Evolutionary conservation across 2,329 filamentous ascomycete genomes (phyloP).

Genomic region (Cryphonectria carpinicola): DNA sequence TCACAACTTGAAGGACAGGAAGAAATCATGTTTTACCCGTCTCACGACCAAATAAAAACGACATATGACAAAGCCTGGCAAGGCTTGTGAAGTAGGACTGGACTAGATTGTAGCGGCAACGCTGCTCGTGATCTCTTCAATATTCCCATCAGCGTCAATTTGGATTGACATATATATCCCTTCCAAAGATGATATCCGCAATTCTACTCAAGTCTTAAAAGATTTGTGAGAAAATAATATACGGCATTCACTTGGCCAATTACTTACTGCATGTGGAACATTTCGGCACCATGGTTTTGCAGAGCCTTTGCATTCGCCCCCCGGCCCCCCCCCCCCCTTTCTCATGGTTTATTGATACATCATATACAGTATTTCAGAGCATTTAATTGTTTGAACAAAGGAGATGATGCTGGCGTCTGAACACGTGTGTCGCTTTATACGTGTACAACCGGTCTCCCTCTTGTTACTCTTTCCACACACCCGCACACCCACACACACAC

Average conservation of each 20-base stretch:
- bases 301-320: slow-evolving; percentile 26
- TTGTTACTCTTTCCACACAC: background rate
- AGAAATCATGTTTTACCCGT: background rate
- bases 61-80: background rate
- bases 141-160: background rate
- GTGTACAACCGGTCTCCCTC: background rate
- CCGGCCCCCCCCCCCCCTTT: background rate
- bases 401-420: slow-evolving; percentile 19
- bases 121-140: background rate
- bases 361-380: slow-evolving; percentile 17
- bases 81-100: background rate
- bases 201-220: too few species aligned
- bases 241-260: background rate
- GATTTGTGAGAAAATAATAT: background rate
- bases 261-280: background rate
- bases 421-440: slow-evolving; percentile 18
- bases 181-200: background rate
- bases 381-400: slow-evolving; percentile 26
- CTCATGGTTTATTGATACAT: slow-evolving; percentile 20
- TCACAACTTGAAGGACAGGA: slow-evolving; percentile 21
- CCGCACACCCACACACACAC: background rate
- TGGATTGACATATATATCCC: background rate
- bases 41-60: background rate
- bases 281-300: background rate
- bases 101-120: background rate